These are phyloP conservation scores for Cladorrhinum samala DNA, from an alignment of 495 filamentous ascomycete species.

Conservation along the genomic window DNA sequence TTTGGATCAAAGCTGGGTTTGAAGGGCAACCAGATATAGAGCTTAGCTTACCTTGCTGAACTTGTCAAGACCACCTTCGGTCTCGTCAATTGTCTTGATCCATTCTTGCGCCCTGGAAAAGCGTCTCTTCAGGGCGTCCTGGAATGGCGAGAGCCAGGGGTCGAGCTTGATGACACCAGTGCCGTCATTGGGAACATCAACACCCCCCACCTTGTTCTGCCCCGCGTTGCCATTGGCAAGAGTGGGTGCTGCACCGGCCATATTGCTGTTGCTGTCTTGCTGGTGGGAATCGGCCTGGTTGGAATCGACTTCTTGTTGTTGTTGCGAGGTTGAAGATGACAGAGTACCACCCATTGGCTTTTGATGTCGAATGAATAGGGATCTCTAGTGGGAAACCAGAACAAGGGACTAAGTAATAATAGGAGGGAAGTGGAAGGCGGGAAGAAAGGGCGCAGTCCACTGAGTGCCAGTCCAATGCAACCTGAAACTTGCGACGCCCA, in stretches of 20 bases:
- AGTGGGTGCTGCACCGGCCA: constrained; percentile 32
- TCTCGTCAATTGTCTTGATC: constrained; percentile 74
- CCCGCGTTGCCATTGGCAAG: constrained; percentile 34
- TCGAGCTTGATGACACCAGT: constrained; percentile 76
- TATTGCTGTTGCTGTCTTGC: constrained; percentile 7
- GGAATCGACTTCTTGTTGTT: neutral
- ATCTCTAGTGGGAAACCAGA: too few species aligned
- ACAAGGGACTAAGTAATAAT: too few species aligned
- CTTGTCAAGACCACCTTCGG: constrained; percentile 85
- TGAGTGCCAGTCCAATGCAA: neutral
- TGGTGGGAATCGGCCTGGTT: neutral
- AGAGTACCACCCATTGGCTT: neutral
- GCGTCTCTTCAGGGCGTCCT: constrained; percentile 66
- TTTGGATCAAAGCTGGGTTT: neutral
- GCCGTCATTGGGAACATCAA: constrained; percentile 40
- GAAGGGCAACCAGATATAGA: neutral
- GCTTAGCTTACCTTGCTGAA: constrained; percentile 67
- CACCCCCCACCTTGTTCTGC: constrained; percentile 24
- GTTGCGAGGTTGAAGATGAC: neutral
- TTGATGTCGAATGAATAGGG: too few species aligned
- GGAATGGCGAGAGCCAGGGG: constrained; percentile 83
- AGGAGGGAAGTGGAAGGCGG: neutral
- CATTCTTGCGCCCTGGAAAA: constrained; percentile 79
- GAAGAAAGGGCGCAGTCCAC: neutral
- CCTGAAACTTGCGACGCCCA: neutral